Base-by-base conservation (phyloP, 495 filamentous ascomycete species). In the Aspergillus haitiensis region DNA sequence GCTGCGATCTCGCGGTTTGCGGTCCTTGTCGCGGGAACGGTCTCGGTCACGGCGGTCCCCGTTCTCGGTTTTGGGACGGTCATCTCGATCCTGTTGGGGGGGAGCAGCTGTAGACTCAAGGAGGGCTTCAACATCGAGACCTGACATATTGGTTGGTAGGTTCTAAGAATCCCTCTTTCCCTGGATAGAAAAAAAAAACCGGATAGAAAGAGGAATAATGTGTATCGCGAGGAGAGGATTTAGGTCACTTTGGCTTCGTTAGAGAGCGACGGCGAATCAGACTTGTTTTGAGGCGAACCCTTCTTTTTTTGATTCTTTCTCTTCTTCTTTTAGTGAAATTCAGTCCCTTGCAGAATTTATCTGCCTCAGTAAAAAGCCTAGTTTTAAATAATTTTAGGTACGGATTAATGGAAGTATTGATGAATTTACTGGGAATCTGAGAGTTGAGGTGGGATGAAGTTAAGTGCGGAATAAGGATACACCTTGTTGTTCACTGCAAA, bases 71-170 rank as follows among this genome's bases (percentile, higher is more conserved):
- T 81, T 84, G 70, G 83, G 77, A 62, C 74, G 79, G 71, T 83
- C 82, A 75, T 86, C 81, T 57, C 70, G 72, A 56, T 87, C 84
- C 59, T 83, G 84, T 48, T 81, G 77, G 10, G 74, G 62, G 37
- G 76, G 77, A 64, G 82, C 86, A 42, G 92, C 92, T 64, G 92
- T 92, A 36, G 90, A 91, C 77, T 96, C 93, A 67, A 97, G 84
- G 60, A 97, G 86, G 67, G 92, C 92, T 83, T 97, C 92, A 66
- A 96, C 91, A 72, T 96, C 91, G 70, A 95, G 82, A 75, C 88
- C 88, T 72, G 92, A 93, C 92, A 97, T 97, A 50, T 66, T 78
- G 65, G 53, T 58, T 55, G 40, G 56, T 61, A 56, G 56, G 37
- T 31, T 63, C 53, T 35, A 50, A 51, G 62, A 56, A 53, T 37